Evolutionary conservation across 495 filamentous ascomycete genomes (phyloP).

Genomic region (Copromyces sp.): DNA sequence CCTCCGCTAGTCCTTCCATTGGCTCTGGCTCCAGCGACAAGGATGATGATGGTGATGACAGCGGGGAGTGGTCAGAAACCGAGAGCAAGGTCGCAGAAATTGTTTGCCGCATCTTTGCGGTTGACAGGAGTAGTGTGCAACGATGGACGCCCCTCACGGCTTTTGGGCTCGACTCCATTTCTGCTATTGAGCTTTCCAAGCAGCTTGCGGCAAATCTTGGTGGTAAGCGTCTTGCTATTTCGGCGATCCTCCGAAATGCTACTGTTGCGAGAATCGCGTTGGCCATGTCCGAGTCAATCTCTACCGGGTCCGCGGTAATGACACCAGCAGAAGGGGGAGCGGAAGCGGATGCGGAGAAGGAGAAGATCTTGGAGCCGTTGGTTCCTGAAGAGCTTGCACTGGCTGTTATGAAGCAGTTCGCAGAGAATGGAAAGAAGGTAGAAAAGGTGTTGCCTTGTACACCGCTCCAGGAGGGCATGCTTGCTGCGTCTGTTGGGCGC

Average conservation of each 20-base stretch:
- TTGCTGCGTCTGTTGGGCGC: slow-evolving; percentile 39
- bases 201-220: slow-evolving; percentile 33
- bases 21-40: slow-evolving; percentile 9
- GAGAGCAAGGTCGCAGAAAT: slow-evolving; percentile 42
- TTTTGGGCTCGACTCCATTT: slow-evolving; percentile 73
- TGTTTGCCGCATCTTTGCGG: slow-evolving; percentile 31
- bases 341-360: background rate
- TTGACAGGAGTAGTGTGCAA: slow-evolving; percentile 45
- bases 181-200: slow-evolving; percentile 57
- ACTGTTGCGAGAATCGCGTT: slow-evolving; percentile 46
- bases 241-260: slow-evolving; percentile 51
- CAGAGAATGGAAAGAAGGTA: slow-evolving; percentile 25
- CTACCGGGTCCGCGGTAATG: background rate
- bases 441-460: slow-evolving; percentile 62
- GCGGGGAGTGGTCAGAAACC: slow-evolving; percentile 35
- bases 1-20: slow-evolving; percentile 11
- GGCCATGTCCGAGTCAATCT: slow-evolving; percentile 8
- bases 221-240: slow-evolving; percentile 41
- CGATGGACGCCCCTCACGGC: slow-evolving; percentile 35
- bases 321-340: background rate
- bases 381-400: slow-evolving; percentile 30
- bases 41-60: slow-evolving; percentile 23
- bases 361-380: slow-evolving; percentile 6
- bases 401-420: slow-evolving; percentile 23
- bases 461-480: slow-evolving; percentile 73